A percentile compares a stretch with the other conserved stretches of the same genome.
Evolutionary conservation across 2,329 filamentous ascomycete species (phyloP).

Genomic region (Colletotrichum filicis): DNA sequence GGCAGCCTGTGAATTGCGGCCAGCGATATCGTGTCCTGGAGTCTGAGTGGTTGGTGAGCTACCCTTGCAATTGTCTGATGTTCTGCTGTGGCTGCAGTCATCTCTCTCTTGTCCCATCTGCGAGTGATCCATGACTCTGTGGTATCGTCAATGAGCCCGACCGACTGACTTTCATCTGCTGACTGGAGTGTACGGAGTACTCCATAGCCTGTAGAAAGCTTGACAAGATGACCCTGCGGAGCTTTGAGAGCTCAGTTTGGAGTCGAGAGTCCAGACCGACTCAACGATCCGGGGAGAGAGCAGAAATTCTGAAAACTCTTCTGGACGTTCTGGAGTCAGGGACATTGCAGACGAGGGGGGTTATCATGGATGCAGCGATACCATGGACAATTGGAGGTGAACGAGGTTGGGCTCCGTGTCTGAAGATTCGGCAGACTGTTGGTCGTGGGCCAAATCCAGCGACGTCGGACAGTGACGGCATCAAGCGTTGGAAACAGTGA

Average conservation of each 20-base stretch:
- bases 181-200: no score
- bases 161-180: background rate
- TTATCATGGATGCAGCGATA: no score
- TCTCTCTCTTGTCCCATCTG: background rate
- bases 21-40: background rate
- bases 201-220: background rate
- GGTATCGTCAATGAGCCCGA: background rate
- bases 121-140: background rate
- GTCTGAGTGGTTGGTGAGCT: background rate
- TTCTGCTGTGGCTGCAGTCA: background rate
- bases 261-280: conserved; percentile 3
- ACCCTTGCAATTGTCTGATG: background rate
- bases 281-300: conserved; percentile 11
- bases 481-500: conserved; percentile 16
- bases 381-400: background rate
- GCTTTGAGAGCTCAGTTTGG: conserved; percentile 6
- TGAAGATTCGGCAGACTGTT: background rate
- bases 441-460: conserved; percentile 16
- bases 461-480: conserved; percentile 30
- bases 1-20: background rate
- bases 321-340: background rate
- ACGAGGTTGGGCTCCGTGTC: conserved; percentile 7
- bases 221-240: conserved; percentile 8
- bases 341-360: background rate
- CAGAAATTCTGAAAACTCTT: background rate